Evolutionary conservation across 352 stramenopile genomes (phyloP).

Genomic region (Phytopythium chamaehyphon): DNA sequence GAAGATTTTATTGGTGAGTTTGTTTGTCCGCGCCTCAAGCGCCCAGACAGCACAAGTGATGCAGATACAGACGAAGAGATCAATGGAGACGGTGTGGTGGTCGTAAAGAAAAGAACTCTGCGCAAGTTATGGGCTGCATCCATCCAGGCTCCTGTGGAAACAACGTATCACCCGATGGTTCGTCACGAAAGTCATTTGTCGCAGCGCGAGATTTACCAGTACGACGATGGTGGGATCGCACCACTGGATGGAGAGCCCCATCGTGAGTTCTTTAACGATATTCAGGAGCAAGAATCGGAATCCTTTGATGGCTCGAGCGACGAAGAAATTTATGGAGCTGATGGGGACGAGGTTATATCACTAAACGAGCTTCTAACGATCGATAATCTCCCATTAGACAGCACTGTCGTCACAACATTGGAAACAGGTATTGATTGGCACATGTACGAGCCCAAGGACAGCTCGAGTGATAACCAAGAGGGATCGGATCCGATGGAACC

Average conservation of each 20-base stretch:
- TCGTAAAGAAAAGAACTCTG: conserved; percentile 38
- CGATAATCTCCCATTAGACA: conserved; percentile 42
- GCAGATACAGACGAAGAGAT: conserved; percentile 8
- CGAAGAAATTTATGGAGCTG: conserved; percentile 21
- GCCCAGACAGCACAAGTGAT: conserved; percentile 2
- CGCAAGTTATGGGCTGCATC: conserved; percentile 52
- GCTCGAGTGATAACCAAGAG: conserved; percentile 1
- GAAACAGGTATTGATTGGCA: conserved; percentile 50
- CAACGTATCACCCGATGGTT: conserved; percentile 67
- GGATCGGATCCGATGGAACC: conserved; percentile 2
- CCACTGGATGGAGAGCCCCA: conserved; percentile 87
- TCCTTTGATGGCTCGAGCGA: conserved; percentile 30
- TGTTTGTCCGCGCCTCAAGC: conserved; percentile 59
- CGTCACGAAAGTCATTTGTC: conserved; percentile 87
- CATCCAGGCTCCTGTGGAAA: conserved; percentile 20
- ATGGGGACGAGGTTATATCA: conserved; percentile 41
- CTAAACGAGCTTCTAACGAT: conserved; percentile 52
- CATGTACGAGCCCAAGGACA: conserved; percentile 9
- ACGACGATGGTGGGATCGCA: conserved; percentile 72
- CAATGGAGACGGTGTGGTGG: conserved; percentile 23
- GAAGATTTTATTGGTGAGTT: conserved; percentile 91
- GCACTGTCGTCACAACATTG: conserved; percentile 43
- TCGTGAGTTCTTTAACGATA: conserved; percentile 73
- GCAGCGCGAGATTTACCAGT: conserved; percentile 61
- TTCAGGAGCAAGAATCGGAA: conserved; percentile 52